phyloP scores from a whole-genome alignment of 129 eudicot genomes.

The Silybum marianum region DNA sequence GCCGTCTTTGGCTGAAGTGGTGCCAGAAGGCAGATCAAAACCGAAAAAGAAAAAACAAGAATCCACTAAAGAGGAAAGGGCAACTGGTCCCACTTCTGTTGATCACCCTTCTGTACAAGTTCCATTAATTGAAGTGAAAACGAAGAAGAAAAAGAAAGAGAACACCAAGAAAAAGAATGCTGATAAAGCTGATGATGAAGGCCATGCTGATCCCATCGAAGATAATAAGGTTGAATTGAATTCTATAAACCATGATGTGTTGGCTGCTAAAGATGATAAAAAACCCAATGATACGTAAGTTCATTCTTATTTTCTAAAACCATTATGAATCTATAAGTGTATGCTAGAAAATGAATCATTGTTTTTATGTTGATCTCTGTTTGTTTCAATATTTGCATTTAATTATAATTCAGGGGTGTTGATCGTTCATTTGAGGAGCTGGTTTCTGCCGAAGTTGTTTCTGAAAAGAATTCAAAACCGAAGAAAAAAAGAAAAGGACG shows the following conservation, averaged over 20 bases:
- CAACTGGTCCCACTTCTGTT: not conserved
- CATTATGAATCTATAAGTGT: not conserved
- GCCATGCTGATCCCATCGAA: conserved; percentile 4
- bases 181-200: conserved; percentile 18
- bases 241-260: conserved; percentile 24
- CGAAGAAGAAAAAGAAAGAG: conserved; percentile 48
- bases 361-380: not conserved
- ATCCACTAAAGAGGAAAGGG: conserved; percentile 21
- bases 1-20: conserved; percentile 23
- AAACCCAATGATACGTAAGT: conserved; percentile 31
- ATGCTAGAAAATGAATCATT: not conserved
- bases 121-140: conserved; percentile 25
- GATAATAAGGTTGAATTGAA: conserved; percentile 19
- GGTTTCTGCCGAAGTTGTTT: conserved; percentile 24
- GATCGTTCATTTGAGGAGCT: conserved; percentile 21
- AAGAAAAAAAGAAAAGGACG: conserved; percentile 40
- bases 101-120: conserved; percentile 15
- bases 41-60: conserved; percentile 39
- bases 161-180: conserved; percentile 31
- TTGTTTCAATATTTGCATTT: not conserved
- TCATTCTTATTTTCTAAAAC: not conserved
- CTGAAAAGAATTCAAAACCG: conserved; percentile 8
- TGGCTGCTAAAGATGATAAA: conserved; percentile 33
- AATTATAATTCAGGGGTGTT: conserved; percentile 20
- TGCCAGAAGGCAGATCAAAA: conserved; percentile 22